Conservation (phyloP, 2,329 filamentous ascomycete species). For the Xylaria sp. region DNA sequence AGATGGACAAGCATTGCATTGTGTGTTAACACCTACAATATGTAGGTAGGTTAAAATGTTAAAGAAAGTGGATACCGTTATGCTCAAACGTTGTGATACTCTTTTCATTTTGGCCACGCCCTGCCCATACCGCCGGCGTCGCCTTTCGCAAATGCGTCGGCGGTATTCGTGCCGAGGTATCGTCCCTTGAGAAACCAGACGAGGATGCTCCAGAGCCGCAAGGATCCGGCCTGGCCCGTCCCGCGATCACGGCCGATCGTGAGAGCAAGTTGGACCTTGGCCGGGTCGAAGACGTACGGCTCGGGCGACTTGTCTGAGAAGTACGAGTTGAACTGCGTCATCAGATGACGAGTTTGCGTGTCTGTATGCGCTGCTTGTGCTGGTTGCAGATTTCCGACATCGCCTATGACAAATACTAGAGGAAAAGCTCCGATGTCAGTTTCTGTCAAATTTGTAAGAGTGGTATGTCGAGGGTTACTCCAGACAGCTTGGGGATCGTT, state of each 20-base stretch:
- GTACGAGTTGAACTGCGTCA: constrained; percentile 42
- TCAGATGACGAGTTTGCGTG: constrained; percentile 45
- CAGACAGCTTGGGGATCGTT: no score
- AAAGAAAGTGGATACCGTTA: not conserved
- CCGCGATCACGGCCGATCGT: constrained; percentile 55
- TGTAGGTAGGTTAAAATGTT: not conserved
- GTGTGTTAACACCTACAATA: not conserved
- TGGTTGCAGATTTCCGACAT: constrained; percentile 56
- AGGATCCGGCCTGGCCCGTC: constrained; percentile 46
- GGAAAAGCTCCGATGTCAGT: not conserved
- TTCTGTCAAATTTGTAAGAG: not conserved
- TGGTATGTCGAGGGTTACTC: not conserved
- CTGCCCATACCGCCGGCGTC: constrained; percentile 13
- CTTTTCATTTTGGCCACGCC: constrained; percentile 35
- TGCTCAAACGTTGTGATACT: not conserved
- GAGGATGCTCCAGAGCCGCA: constrained; percentile 44
- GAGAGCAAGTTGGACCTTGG: constrained; percentile 51
- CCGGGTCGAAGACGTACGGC: constrained; percentile 47
- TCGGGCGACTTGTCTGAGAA: constrained; percentile 47
- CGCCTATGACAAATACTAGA: constrained; percentile 57
- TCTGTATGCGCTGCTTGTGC: constrained; percentile 50
- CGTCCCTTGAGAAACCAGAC: constrained; percentile 54
- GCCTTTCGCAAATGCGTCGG: constrained; percentile 49
- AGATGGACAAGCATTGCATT: not conserved
- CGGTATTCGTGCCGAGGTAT: constrained; percentile 52